phyloP scores from a whole-genome alignment of 202 grass and related monocot species.

The Cymbopogon flexuosus region DNA sequence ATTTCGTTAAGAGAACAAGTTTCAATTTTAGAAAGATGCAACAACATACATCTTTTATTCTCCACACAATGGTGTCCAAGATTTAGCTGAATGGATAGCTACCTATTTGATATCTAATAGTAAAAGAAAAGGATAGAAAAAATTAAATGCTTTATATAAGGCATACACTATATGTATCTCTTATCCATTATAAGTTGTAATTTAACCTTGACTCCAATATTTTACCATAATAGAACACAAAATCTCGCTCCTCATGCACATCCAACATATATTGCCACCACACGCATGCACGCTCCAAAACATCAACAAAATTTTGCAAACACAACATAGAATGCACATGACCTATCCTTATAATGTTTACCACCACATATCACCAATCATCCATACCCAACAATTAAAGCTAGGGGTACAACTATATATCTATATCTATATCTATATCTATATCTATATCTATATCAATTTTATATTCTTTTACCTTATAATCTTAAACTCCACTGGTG shows the following conservation, averaged over 20 bases:
- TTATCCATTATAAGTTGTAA: too few relatives aligned
- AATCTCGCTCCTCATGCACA: too few relatives aligned
- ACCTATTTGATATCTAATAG: not conserved
- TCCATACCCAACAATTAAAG: not conserved
- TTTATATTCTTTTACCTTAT: too few relatives aligned
- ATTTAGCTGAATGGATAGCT: not conserved
- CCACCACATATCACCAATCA: not conserved
- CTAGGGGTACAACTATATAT: not conserved
- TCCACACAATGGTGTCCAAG: not conserved
- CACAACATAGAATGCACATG: not conserved
- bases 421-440: not conserved
- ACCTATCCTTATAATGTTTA: not conserved
- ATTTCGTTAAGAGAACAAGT: not conserved
- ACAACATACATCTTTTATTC: not conserved
- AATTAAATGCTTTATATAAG: not conserved
- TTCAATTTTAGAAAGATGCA: too few relatives aligned
- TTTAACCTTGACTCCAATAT: too few relatives aligned
- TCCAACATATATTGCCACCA: not conserved
- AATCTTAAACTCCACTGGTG: too few relatives aligned
- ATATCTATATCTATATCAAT: too few relatives aligned
- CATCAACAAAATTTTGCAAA: not conserved
- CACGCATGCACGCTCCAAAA: too few relatives aligned
- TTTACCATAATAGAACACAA: not conserved
- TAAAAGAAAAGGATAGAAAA: not conserved
- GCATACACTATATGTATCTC: not conserved